Percentiles rank a stretch among this genome's conserved stretches.
phyloP scores from a whole-genome alignment of 2,329 filamentous ascomycete species.

The Trichoderma sp. region DNA sequence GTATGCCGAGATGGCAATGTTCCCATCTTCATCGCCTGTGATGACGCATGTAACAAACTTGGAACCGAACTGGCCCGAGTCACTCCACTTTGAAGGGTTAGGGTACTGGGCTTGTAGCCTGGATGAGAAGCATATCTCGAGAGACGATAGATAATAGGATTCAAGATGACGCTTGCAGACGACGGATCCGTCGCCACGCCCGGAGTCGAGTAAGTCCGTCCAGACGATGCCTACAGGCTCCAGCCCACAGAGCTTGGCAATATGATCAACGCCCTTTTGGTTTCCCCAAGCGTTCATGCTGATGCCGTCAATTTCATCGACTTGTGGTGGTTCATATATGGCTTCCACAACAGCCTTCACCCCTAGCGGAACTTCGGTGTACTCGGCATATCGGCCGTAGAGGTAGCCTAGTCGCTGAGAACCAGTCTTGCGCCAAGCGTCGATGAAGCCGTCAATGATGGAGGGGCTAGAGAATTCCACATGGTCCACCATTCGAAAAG shows the following conservation, averaged over 20 bases:
- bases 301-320: conserved; percentile 84
- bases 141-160: conserved; percentile 88
- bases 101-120: conserved; percentile 84
- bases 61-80: conserved; percentile 88
- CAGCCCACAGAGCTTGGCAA: conserved; percentile 79
- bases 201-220: conserved; percentile 84
- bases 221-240: conserved; percentile 91
- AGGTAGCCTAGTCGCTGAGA: conserved; percentile 82
- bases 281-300: conserved; percentile 82
- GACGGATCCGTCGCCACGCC: conserved; percentile 77
- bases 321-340: conserved; percentile 92
- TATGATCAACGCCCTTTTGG: conserved; percentile 73
- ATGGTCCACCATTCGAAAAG: conserved; percentile 96
- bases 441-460: conserved; percentile 83
- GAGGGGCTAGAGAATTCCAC: conserved; percentile 88
- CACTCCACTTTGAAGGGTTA: conserved; percentile 93
- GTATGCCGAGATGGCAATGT: conserved; percentile 86
- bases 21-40: conserved; percentile 84
- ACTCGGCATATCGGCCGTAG: conserved; percentile 88
- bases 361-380: conserved; percentile 86
- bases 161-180: conserved; percentile 94
- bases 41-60: conserved; percentile 97
- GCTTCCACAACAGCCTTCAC: conserved; percentile 95
- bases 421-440: conserved; percentile 87
- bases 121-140: conserved; percentile 87